These are phyloP conservation scores for Leccinum obscurum DNA, from an alignment of 768 basidiomycete species.

Conservation along the genomic window DNA sequence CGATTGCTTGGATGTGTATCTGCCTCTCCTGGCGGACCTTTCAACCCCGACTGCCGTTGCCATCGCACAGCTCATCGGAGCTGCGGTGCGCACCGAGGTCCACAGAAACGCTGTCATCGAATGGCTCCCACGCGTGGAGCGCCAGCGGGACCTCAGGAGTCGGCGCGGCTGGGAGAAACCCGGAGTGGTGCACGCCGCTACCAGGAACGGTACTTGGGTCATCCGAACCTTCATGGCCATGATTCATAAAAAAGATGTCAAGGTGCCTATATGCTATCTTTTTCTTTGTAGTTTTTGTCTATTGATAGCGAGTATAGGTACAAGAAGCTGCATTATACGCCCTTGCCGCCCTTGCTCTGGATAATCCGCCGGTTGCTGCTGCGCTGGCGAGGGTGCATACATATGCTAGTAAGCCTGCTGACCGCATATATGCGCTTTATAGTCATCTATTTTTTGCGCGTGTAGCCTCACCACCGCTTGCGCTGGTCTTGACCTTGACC, in stretches of 20 bases:
- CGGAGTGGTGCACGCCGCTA: slow-evolving; percentile 37
- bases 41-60: slow-evolving; percentile 44
- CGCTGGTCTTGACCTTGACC: slow-evolving; percentile 48
- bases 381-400: slow-evolving; percentile 44
- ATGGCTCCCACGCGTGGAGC: slow-evolving; percentile 63
- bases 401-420: slow-evolving; percentile 41
- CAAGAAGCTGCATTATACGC: slow-evolving; percentile 68
- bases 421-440: slow-evolving; percentile 7
- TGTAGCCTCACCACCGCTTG: slow-evolving; percentile 29
- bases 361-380: slow-evolving; percentile 54
- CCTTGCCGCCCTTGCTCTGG: slow-evolving; percentile 64
- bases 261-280: slow-evolving; percentile 39
- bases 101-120: slow-evolving; percentile 55
- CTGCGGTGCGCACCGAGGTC: slow-evolving; percentile 46
- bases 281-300: background rate
- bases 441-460: slow-evolving; percentile 1
- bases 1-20: slow-evolving; percentile 63
- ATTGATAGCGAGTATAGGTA: slow-evolving; percentile 37
- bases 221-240: slow-evolving; percentile 50
- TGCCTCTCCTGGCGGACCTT: slow-evolving; percentile 57
- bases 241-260: slow-evolving; percentile 51
- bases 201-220: slow-evolving; percentile 60
- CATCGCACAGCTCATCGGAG: slow-evolving; percentile 60
- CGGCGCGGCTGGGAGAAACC: slow-evolving; percentile 78
- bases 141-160: slow-evolving; percentile 53